Percentiles rank a stretch among this genome's conserved stretches.
These are phyloP conservation scores for Verticillium nonalfalfae DNA, from an alignment of 2,329 filamentous ascomycete species.

Conservation along the genomic window DNA sequence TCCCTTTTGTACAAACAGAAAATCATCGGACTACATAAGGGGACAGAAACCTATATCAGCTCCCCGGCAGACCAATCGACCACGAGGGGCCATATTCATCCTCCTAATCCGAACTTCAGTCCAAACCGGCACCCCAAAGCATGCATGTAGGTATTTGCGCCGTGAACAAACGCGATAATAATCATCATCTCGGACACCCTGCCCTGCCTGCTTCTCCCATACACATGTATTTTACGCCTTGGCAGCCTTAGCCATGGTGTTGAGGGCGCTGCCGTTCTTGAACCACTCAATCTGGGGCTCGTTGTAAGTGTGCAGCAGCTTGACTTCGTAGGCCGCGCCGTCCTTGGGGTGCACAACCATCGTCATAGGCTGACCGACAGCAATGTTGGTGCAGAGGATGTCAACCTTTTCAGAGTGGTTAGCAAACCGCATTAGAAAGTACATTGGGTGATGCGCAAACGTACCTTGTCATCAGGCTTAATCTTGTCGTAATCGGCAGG, in stretches of 20 bases:
- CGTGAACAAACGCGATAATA: background rate
- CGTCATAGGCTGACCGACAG: conserved; percentile 87
- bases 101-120: background rate
- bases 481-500: conserved; percentile 98
- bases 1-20: conserved; percentile 28
- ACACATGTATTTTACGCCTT: conserved; percentile 14
- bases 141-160: conserved; percentile 1
- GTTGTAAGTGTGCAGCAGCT: conserved; percentile 96
- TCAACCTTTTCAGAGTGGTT: conserved; percentile 51
- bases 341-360: conserved; percentile 89
- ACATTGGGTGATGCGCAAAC: conserved; percentile 26
- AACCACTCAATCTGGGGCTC: conserved; percentile 98
- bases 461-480: conserved; percentile 80
- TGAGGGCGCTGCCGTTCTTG: conserved; percentile 93
- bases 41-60: conserved; percentile 16
- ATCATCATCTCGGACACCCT: background rate
- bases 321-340: conserved; percentile 68
- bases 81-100: conserved; percentile 1
- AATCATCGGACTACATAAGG: conserved; percentile 14
- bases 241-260: conserved; percentile 85
- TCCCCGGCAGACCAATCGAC: background rate
- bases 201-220: no score
- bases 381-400: conserved; percentile 81
- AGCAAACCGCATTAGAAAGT: background rate
- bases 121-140: background rate